Conservation (phyloP, 306 rosid species). For the Elaeagnus macrophylla region DNA sequence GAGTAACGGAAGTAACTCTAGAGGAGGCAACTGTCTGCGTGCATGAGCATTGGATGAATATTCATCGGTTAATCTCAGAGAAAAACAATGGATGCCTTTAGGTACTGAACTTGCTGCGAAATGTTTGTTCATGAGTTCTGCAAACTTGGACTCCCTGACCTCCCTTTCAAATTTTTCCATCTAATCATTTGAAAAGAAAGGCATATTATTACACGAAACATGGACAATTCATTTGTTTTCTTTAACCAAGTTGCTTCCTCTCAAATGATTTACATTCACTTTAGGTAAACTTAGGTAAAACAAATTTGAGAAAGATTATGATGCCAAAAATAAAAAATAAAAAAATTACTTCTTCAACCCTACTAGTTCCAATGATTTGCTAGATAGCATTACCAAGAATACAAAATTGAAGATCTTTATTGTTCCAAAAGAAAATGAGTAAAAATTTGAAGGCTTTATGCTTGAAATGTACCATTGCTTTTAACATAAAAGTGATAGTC, state of each 20-base stretch:
- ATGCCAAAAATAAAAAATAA: too few species aligned
- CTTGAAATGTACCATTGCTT: conserved; percentile 70
- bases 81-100: conserved; percentile 87
- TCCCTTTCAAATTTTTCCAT: conserved; percentile 94
- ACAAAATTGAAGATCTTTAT: not conserved
- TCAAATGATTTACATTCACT: too few species aligned
- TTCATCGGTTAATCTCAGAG: conserved; percentile 97
- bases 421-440: too few species aligned
- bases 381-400: not conserved
- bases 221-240: too few species aligned
- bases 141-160: conserved; percentile 66
- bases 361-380: too few species aligned
- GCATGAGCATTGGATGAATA: conserved; percentile 98
- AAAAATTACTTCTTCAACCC: too few species aligned
- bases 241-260: too few species aligned
- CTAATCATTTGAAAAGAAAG: conserved; percentile 18
- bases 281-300: too few species aligned
- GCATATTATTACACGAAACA: too few species aligned
- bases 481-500: conserved; percentile 70
- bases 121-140: conserved; percentile 93
- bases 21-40: conserved; percentile 90
- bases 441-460: conserved; percentile 4
- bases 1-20: conserved; percentile 79
- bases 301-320: too few species aligned
- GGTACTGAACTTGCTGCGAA: conserved; percentile 95